phyloP scores from a whole-genome alignment of 1,284 basidiomycete genomes.

The Apiotrichum mycotoxinovorans region DNA sequence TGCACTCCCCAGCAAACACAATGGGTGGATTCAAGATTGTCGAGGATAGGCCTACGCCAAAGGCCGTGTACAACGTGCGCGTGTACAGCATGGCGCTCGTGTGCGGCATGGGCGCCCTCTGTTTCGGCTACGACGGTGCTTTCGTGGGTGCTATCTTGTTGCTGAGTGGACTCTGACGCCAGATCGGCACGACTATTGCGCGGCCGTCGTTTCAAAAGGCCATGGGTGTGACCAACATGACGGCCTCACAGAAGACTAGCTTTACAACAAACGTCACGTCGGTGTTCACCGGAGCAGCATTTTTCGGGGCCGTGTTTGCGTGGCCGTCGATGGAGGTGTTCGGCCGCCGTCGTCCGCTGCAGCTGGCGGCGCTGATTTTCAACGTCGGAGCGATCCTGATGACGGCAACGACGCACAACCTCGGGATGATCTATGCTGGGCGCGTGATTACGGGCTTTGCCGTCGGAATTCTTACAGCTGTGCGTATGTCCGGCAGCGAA shows the following conservation, averaged over 20 bases:
- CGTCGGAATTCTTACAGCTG: constrained; percentile 34
- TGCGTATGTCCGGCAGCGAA: too few relatives aligned
- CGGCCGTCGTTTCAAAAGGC: constrained; percentile 53
- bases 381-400: constrained; percentile 42
- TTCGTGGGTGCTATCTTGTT: too few relatives aligned
- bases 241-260: constrained; percentile 40
- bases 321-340: constrained; percentile 28
- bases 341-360: constrained; percentile 33
- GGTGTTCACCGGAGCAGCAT: constrained; percentile 47
- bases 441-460: constrained; percentile 43
- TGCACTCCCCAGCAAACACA: too few relatives aligned
- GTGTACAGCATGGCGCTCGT: constrained; percentile 52
- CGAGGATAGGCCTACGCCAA: constrained; percentile 54
- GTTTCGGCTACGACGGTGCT: constrained; percentile 51
- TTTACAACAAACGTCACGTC: constrained; percentile 49
- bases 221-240: constrained; percentile 49
- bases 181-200: constrained; percentile 51
- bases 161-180: background rate
- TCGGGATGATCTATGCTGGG: constrained; percentile 41
- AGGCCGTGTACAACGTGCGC: constrained; percentile 56
- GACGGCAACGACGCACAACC: constrained; percentile 33
- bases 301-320: constrained; percentile 33
- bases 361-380: constrained; percentile 39
- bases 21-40: constrained; percentile 28
- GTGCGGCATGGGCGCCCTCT: constrained; percentile 34